Base-by-base conservation (phyloP, 805 yeast genomes). In the Sungouiozyma intestinalis region DNA sequence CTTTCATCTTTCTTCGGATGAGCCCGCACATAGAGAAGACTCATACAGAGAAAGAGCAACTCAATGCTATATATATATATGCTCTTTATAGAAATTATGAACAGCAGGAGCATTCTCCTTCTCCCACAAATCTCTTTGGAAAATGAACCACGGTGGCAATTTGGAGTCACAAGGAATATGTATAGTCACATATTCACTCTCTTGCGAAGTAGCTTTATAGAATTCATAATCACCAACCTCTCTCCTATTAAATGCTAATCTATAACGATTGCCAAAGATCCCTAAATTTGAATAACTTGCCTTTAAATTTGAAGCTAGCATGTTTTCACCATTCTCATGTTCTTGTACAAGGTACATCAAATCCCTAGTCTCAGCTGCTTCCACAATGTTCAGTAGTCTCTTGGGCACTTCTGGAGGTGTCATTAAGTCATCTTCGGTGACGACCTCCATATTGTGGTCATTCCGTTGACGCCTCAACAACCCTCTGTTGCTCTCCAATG, bases 91-190 rank as follows among this genome's bases (percentile, higher is more conserved):
- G 33, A 57, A 59, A 36, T 54, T 54, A 46, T 58, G 60, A n/a
- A 57, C 59, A 40, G 56, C 61, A 4, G 55, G 56, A 2, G 52
- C 62, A 40, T 59, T 62, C 40, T 59, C 69, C 38, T 59, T 62
- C 49, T 81, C 87, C 94, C 90, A 84, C 41, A 66, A 54, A 46
- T 77, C 73, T 45, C 88, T 60, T 44, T 82, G 83, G 24, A 64
- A 59, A 16, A 66, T 66, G 51, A 85, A 84, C 96, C 96, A 86
- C 1, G 57, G 65, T 0, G 95, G 94, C n/a, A 86, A 65, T 34
- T 71, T 66, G 11, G 67, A 61, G 40, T 79, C 86, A 7, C 70
- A 64, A 0, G 95, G 94, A 5, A 83, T 67, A 40, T 64, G 65
- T 41, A 77, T 54, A 9, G 40, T 36, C 7, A 44, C 27, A 4